phyloP scores from a whole-genome alignment of 306 rosid genomes.

The Lupinus albus region DNA sequence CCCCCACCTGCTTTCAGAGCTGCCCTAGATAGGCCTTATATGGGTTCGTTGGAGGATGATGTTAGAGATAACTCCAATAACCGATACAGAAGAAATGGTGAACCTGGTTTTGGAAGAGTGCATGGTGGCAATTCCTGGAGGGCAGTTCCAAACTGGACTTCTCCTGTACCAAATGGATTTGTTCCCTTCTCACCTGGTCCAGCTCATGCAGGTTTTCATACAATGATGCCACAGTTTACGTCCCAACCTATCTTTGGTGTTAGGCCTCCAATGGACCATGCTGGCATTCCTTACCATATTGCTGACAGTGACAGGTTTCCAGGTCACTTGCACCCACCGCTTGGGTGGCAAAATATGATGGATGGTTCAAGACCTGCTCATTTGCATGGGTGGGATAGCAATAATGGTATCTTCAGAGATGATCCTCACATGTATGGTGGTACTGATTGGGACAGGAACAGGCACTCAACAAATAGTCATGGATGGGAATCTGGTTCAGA shows the following conservation, averaged over 20 bases:
- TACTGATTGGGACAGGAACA: constrained; percentile 91
- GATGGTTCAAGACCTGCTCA: constrained; percentile 91
- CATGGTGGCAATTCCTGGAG: constrained; percentile 95
- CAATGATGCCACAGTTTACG: constrained; percentile 84
- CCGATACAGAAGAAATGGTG: constrained; percentile 77
- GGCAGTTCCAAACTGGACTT: constrained; percentile 82
- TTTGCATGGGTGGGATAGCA: constrained; percentile 91
- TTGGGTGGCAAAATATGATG: constrained; percentile 90
- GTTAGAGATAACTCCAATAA: constrained; percentile 72
- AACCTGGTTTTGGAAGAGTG: constrained; percentile 74
- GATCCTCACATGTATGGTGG: constrained; percentile 76
- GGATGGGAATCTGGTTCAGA: constrained; percentile 92
- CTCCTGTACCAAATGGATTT: constrained; percentile 86
- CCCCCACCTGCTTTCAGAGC: constrained; percentile 73
- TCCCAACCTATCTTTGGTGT: constrained; percentile 80
- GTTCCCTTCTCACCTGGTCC: constrained; percentile 95
- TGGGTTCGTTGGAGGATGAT: constrained; percentile 81
- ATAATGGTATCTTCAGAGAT: constrained; percentile 78
- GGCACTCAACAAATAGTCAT: constrained; percentile 71
- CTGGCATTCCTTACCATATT: constrained; percentile 86
- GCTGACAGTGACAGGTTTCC: constrained; percentile 89
- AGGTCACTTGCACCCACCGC: constrained; percentile 87
- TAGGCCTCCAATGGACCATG: constrained; percentile 83
- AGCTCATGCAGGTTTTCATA: constrained; percentile 86
- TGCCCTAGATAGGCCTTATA: constrained; percentile 79